Conservation (phyloP, 2,329 filamentous ascomycete species). For the Fusarium annulatum region DNA sequence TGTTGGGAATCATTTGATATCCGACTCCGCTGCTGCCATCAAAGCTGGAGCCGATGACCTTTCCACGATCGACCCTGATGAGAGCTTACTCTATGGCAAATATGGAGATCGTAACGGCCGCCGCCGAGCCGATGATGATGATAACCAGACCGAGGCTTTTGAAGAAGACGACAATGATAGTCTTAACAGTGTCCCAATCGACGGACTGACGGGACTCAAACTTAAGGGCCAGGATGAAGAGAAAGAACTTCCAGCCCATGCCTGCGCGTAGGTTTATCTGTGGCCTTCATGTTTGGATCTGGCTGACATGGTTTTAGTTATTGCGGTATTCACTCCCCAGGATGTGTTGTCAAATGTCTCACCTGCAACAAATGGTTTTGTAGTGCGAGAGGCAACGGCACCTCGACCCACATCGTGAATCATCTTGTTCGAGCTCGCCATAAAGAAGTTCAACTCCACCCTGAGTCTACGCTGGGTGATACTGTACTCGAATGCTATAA, state of each 20-base stretch:
- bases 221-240: constrained; percentile 76
- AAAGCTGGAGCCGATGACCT: constrained; percentile 85
- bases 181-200: constrained; percentile 82
- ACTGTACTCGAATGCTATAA: constrained; percentile 99
- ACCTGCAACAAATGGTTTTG: constrained; percentile 99
- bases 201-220: constrained; percentile 75
- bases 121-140: constrained; percentile 85
- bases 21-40: constrained; percentile 85
- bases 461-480: constrained; percentile 90
- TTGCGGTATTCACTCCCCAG: constrained; percentile 96
- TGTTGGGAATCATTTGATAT: constrained; percentile 86
- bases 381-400: constrained; percentile 95
- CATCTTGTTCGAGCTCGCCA: constrained; percentile 96
- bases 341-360: constrained; percentile 95
- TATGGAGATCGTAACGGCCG: constrained; percentile 70
- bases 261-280: constrained; percentile 83
- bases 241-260: constrained; percentile 91
- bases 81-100: constrained; percentile 81
- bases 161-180: constrained; percentile 84
- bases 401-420: constrained; percentile 97
- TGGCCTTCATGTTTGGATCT: constrained; percentile 4
- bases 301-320: constrained; percentile 68
- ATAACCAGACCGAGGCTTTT: constrained; percentile 85
- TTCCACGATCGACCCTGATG: constrained; percentile 78
- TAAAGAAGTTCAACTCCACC: constrained; percentile 98